phyloP scores from a whole-genome alignment of 2,329 filamentous ascomycete species.

The Stachybotrys chlorohalonatus region DNA sequence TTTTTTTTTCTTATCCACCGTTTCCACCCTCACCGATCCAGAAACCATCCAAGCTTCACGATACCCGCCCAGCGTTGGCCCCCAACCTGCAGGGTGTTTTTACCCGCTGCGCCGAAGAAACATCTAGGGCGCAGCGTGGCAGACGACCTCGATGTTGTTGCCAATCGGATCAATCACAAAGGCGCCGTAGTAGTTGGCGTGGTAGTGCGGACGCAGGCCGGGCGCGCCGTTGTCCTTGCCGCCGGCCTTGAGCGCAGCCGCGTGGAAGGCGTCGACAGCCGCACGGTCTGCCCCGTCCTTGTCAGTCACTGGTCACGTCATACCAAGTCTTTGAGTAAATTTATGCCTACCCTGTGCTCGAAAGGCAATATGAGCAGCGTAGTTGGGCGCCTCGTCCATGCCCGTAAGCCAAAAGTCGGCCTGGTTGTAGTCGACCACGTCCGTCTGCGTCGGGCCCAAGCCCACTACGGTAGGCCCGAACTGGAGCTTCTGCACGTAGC shows the following conservation, averaged over 20 bases:
- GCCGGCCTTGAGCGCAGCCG: constrained; percentile 27
- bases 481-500: constrained; percentile 19
- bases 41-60: too few relatives aligned
- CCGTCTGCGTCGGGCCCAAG: constrained; percentile 13
- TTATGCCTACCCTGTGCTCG: constrained; percentile 15
- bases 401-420: constrained; percentile 21
- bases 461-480: constrained; percentile 20
- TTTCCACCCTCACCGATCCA: too few relatives aligned
- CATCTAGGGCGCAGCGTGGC: not conserved
- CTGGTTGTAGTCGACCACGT: constrained; percentile 8
- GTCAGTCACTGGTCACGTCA: not conserved
- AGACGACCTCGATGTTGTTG: constrained; percentile 42
- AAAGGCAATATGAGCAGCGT: constrained; percentile 20
- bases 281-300: constrained; percentile 22
- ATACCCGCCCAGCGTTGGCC: too few relatives aligned
- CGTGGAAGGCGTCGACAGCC: constrained; percentile 34
- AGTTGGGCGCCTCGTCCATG: constrained; percentile 4
- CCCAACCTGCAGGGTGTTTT: too few relatives aligned
- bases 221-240: constrained; percentile 40
- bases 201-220: constrained; percentile 32
- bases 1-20: too few relatives aligned
- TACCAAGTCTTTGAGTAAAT: not conserved
- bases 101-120: not conserved
- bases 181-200: constrained; percentile 38
- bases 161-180: constrained; percentile 41